Evolutionary conservation across 1,139 yeast genomes (phyloP), one percentile per base, ranked within the genome.

Genomic region (Protomyces pachydermus): DNA sequence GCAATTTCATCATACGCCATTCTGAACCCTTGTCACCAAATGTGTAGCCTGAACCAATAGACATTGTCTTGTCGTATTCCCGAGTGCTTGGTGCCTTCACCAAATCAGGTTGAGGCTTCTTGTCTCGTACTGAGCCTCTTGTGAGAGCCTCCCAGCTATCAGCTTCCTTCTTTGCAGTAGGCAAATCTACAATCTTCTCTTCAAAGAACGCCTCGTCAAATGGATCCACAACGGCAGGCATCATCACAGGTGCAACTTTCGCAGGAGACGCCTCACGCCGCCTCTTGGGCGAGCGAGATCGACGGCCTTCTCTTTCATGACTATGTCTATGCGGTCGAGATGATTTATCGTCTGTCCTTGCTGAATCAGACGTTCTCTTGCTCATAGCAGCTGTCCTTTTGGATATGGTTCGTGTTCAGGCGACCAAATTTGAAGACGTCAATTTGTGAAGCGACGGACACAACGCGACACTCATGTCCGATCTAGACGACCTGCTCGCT

Each of bases 401-500:
- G 14, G 42, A 28, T 28, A 6, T 28, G 2, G 32, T 28, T 28
- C 32, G 5, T 5, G 8, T 28, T 28, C 32, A 28, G 32, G 9
- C 32, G 32, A 28, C 32, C 32, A 28, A 28, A 28, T 28, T 28
- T 28, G 8, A 5, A 28, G 32, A 20, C 23, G 23, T 37, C 42
- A 14, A 37, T 37, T 14, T 12, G 4, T 37, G 10, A 9, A 37
- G 42, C 42, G 16, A 6, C 16, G 3, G 16, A 37, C 14, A 5
- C 42, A 37, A 37, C 16, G 14, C 42, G 16, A 37, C 32, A 28
- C 9, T 28, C 50, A 72, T 72, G 74, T 75, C 78, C 23, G 69
- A 76, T 14, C 77, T 75, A 9, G 78, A 76, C 63, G 79, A 76
- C 66, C 70, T 77, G 51, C 68, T 76, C 64, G 78, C 78, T 16